Base-by-base conservation (phyloP, 2,329 filamentous ascomycete genomes). In the Cadophora gregata region DNA sequence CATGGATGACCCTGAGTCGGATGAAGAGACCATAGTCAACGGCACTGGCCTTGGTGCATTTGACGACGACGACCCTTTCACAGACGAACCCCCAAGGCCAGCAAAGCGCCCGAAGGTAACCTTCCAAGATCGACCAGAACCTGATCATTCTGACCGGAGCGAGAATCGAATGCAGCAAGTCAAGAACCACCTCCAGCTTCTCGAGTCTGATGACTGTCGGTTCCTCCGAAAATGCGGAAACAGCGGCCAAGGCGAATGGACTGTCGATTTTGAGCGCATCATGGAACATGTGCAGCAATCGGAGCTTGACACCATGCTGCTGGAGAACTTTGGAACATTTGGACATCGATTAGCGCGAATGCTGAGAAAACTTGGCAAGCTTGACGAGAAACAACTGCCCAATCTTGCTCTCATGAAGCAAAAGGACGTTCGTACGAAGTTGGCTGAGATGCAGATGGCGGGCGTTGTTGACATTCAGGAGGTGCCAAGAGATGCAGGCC, bases 401-500 rank as follows among this genome's bases (percentile, higher is more conserved):
- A 89, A 89, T 59, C 85, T 93, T 64, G 92, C 91, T 62, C 86
- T 99, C 68, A 90, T 97, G 82, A 90, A 91, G 65, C 92, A 95
- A 74, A 89, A 90, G 66, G 93, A 97, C 62, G 88, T 98, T 27
- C 92, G 96, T 56, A 88, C 90, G 66, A 91, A 93, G 69, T 90
- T 98, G 79, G 90, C 92, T 16, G 88, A 90, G 69, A 92, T 99
- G 85, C 92, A 97, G 72, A 89, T 93, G 77, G 88, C 89, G 21
- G 95, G 96, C 1, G 90, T 96, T 68, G 88, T 97, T 14, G 93
- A 98, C 72, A 88, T 97, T 6, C 96, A 99, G 78, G 96, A 99
- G 80, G 90, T 99, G 0, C 96, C 96, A 0, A 92, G 92, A 71
- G 95, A 98, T 75, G 90, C 90, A 71, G 90, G 89, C 69, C 90